phyloP scores from a whole-genome alignment of 495 filamentous ascomycete species.

The Trichoderma reesei region DNA sequence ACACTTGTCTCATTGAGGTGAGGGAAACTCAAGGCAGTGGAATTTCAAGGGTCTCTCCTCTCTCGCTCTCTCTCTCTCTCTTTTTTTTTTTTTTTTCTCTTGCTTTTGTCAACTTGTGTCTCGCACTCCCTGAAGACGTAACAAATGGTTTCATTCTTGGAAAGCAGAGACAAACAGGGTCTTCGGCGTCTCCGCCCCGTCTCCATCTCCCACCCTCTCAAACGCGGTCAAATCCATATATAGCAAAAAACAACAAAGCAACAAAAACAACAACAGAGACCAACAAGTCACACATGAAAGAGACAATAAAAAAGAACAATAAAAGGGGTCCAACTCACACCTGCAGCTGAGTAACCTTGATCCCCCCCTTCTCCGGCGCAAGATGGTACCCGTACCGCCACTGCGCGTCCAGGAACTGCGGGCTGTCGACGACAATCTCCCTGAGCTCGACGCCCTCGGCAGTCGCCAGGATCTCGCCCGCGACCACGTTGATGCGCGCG shows the following conservation, averaged over 20 bases:
- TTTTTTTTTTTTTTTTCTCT: neutral
- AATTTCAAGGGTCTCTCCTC: neutral
- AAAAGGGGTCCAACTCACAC: conserved; percentile 55
- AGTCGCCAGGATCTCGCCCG: conserved; percentile 52
- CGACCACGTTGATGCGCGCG: conserved; percentile 81
- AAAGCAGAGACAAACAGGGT: neutral
- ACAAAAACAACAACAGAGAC: neutral
- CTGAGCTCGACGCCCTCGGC: conserved; percentile 46
- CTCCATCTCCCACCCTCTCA: neutral
- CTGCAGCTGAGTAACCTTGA: conserved; percentile 66
- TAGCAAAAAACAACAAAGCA: no score
- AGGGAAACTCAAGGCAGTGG: no score
- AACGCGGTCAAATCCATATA: neutral
- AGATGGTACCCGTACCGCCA: conserved; percentile 77
- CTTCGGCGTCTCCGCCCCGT: no score
- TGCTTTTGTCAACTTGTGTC: neutral
- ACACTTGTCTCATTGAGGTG: neutral
- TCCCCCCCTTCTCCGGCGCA: conserved; percentile 58
- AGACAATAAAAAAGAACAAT: conserved; percentile 11
- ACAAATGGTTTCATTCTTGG: neutral
- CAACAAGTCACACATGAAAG: neutral
- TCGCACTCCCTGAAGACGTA: no score
- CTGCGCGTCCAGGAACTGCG: conserved; percentile 75
- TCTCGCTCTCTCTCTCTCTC: neutral
- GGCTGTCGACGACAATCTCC: conserved; percentile 76